A percentile compares a stretch with the other conserved stretches of the same genome.
Conservation (phyloP, 768 basidiomycete species). For the Lactifluus piperatus region DNA sequence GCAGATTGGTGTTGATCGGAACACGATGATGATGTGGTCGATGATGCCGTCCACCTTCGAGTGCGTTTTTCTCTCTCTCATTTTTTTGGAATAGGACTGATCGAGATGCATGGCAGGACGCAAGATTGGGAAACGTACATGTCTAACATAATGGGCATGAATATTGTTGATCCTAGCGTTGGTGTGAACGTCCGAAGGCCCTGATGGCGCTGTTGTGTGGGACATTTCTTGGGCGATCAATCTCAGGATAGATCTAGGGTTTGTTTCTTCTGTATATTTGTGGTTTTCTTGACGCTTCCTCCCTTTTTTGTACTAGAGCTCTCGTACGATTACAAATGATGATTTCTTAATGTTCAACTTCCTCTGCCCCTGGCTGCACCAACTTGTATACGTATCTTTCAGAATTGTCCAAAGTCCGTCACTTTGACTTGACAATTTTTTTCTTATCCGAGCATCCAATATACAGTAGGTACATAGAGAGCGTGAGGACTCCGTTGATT, state of each 20-base stretch:
- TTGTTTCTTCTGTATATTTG: not conserved
- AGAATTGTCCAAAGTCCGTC: not conserved
- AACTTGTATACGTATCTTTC: not conserved
- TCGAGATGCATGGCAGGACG: not conserved
- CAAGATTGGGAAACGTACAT: constrained; percentile 21
- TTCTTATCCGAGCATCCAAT: not conserved
- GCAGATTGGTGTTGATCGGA: constrained; percentile 18
- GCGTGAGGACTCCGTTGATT: no score
- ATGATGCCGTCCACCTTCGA: constrained; percentile 14
- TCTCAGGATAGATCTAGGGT: not conserved
- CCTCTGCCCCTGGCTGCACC: not conserved
- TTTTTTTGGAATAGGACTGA: not conserved
- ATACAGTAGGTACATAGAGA: not conserved
- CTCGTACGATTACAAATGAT: not conserved
- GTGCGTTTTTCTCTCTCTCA: not conserved
- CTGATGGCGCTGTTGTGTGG: not conserved
- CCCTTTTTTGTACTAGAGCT: not conserved
- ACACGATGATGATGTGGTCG: constrained; percentile 22
- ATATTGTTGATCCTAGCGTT: not conserved
- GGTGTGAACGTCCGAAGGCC: not conserved
- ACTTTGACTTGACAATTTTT: not conserved
- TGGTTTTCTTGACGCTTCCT: not conserved
- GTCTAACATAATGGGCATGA: constrained; percentile 14
- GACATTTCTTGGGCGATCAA: not conserved
- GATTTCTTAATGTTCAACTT: not conserved